Conservation (phyloP, 164 flowering plant species). For the Vitis labrusca region DNA sequence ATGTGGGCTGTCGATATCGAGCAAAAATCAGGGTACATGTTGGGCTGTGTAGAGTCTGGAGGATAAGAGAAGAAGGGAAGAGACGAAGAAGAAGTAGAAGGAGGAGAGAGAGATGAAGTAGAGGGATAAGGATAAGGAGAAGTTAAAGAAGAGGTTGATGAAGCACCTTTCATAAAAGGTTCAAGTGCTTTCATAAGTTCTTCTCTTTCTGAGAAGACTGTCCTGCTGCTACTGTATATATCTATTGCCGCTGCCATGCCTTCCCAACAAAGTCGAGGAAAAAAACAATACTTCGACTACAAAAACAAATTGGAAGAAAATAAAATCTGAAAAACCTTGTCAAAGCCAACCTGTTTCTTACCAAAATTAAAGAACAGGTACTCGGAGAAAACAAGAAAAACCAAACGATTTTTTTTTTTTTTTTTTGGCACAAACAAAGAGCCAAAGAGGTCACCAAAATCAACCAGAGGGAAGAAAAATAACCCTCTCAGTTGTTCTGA, state of each 20-base stretch:
- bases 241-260: constrained; percentile 55
- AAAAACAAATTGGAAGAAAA: not conserved
- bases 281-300: not conserved
- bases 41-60: constrained; percentile 13
- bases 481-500: constrained; percentile 19
- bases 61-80: not conserved
- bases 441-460: not conserved
- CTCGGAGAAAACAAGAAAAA: constrained; percentile 8
- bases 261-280: not conserved
- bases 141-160: constrained; percentile 19
- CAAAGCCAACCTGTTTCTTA: constrained; percentile 13
- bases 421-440: not conserved
- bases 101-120: constrained; percentile 13
- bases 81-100: constrained; percentile 11
- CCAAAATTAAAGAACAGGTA: constrained; percentile 29
- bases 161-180: constrained; percentile 58
- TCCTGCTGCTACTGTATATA: constrained; percentile 26
- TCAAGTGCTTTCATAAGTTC: constrained; percentile 61
- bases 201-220: constrained; percentile 31
- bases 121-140: constrained; percentile 2
- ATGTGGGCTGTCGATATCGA: constrained; percentile 28
- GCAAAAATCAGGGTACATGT: constrained; percentile 23
- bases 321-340: not conserved
- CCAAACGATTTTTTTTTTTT: not conserved
- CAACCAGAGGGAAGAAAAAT: constrained; percentile 23